Conservation (phyloP, 441 rosid species). For the Adansonia rubrostipa region DNA sequence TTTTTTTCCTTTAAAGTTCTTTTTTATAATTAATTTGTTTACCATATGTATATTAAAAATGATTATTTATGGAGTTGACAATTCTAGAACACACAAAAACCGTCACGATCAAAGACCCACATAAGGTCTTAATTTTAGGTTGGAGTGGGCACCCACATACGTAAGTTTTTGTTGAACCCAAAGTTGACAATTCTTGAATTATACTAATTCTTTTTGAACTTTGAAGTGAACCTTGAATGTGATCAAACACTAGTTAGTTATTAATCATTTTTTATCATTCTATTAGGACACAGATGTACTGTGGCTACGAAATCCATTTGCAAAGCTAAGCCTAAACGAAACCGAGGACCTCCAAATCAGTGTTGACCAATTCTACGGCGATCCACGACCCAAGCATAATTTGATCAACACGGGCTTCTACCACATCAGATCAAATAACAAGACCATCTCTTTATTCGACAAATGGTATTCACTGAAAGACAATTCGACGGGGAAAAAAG, state of each 20-base stretch:
- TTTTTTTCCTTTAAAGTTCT: no score
- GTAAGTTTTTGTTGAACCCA: no score
- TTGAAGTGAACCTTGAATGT: no score
- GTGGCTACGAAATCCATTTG: slow-evolving; percentile 80
- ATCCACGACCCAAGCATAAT: slow-evolving; percentile 29
- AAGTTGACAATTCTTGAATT: no score
- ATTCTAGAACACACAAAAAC: no score
- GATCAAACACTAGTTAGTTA: neutral
- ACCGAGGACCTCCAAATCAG: slow-evolving; percentile 51
- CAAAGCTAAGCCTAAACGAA: slow-evolving; percentile 41
- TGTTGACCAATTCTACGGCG: neutral
- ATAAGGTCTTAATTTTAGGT: no score
- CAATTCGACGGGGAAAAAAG: slow-evolving; percentile 58
- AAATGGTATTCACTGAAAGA: slow-evolving; percentile 66
- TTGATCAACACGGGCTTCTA: slow-evolving; percentile 76
- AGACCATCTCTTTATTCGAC: slow-evolving; percentile 59
- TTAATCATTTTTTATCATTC: slow-evolving; percentile 7
- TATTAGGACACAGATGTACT: slow-evolving; percentile 73
- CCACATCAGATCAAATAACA: slow-evolving; percentile 65
- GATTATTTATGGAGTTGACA: no score
- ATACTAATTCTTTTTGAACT: no score
- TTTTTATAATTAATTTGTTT: no score
- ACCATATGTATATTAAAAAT: no score
- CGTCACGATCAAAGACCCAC: no score
- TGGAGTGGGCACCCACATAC: no score